Percentiles rank a stretch among this genome's conserved stretches.
These are phyloP conservation scores for Hypomyces rosellus DNA, from an alignment of 2,329 filamentous ascomycete species.

Conservation along the genomic window DNA sequence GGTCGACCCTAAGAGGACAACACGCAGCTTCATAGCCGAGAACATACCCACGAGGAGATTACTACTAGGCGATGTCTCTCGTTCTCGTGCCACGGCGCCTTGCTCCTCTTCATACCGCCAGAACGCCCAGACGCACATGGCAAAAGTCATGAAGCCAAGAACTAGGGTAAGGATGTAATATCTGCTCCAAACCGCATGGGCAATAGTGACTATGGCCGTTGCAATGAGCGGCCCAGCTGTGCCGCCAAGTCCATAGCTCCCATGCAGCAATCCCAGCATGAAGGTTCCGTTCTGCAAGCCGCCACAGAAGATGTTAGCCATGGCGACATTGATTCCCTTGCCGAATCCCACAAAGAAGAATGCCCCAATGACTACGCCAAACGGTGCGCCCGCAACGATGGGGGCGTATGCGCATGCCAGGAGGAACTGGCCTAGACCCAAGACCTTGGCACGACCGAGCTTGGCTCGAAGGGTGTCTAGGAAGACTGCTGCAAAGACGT, in stretches of 20 bases:
- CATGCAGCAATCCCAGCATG: conserved; percentile 58
- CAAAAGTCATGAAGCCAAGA: conserved; percentile 50
- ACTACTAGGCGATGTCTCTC: conserved; percentile 17
- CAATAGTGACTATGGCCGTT: conserved; percentile 60
- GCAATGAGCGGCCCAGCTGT: conserved; percentile 66
- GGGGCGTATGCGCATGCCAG: conserved; percentile 58
- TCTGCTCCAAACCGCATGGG: conserved; percentile 56
- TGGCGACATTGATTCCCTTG: conserved; percentile 48
- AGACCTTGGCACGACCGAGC: conserved; percentile 58
- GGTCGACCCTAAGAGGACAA: conserved; percentile 66
- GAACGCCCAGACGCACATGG: conserved; percentile 61
- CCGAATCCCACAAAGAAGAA: conserved; percentile 64
- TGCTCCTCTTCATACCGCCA: conserved; percentile 60
- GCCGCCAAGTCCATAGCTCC: conserved; percentile 60
- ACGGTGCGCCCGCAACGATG: conserved; percentile 63
- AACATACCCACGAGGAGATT: conserved; percentile 37
- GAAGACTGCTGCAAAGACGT: conserved; percentile 64
- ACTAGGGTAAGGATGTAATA: conserved; percentile 66
- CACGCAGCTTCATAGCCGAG: conserved; percentile 42
- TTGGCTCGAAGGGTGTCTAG: conserved; percentile 57
- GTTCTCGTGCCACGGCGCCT: conserved; percentile 29
- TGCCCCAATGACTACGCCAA: conserved; percentile 57
- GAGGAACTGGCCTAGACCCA: conserved; percentile 52
- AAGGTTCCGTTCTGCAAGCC: conserved; percentile 47
- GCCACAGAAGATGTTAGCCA: conserved; percentile 54